Evolutionary conservation across 805 yeast species (phyloP), one percentile per base, ranked within the genome.

Genomic region (Sporopachydermia lactativora): DNA sequence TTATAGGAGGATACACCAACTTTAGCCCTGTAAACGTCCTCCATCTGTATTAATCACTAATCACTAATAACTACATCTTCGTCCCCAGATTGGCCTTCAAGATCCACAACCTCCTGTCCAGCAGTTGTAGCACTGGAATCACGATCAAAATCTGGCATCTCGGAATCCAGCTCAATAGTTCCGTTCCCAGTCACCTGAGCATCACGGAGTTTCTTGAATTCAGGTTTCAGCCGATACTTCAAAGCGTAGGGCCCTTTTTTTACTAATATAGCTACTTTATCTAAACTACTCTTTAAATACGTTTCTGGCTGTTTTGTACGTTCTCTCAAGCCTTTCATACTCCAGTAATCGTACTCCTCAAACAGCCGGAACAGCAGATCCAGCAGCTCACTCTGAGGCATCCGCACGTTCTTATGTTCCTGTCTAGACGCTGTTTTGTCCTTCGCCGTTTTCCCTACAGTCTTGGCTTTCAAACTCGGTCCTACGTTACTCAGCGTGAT

Each of bases 301-400:
- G 15, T 79, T 57, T 92, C 98, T 1, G 98, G 98, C 65, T 92
- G 98, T 52, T 80, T 78, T 2, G 96, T 86, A 49, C 95, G 73
- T 57, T 92, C 98, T 53, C 85, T 81, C 46, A 92, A 66, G 34
- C 96, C 96, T 60, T 86, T 86, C 69, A 92, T 70, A 6, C 92
- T 77, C 98, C 98, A 92, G 60, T 88, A 92, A 55, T 89, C 96
- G 58, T 81, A 85, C 57, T 88, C 94, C 59, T 86, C 96, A 60
- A 92, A 92, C 52, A 89, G 66, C 50, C 81, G 72, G 73, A 92
- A 92, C 49, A 92, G 64, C 49, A 83, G 63, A 59, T 88, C 96
- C 69, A 89, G 71, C 43, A 92, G 71, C 47, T 86, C 96, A 57
- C 82, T 84, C 64, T 83, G 77, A 34, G 95, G 95, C 80, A 92